Conservation (phyloP, 805 yeast species). For the Pichia californica region DNA sequence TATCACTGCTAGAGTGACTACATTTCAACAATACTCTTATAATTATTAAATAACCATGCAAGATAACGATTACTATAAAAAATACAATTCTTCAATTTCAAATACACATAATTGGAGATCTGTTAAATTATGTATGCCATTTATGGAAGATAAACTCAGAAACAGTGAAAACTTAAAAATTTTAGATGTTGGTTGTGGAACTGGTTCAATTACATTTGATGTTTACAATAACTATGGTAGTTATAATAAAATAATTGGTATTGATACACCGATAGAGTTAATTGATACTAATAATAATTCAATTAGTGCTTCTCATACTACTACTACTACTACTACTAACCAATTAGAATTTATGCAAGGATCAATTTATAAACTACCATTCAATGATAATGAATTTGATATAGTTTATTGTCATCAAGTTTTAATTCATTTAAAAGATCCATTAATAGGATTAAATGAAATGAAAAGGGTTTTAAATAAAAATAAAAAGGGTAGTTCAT, state of each 20-base stretch:
- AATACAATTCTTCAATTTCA: background rate
- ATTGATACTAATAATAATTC: background rate
- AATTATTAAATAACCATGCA: no score
- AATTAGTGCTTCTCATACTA: background rate
- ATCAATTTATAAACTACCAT: slow-evolving; percentile 29
- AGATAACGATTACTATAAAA: slow-evolving; percentile 1
- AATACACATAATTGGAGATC: slow-evolving; percentile 4
- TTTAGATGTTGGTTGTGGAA: slow-evolving; percentile 40
- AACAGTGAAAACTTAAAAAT: slow-evolving; percentile 18
- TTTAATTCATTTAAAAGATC: slow-evolving; percentile 31
- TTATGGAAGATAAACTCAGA: slow-evolving; percentile 25
- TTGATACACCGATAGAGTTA: slow-evolving; percentile 23
- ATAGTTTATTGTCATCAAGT: slow-evolving; percentile 36
- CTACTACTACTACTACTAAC: slow-evolving; percentile 2
- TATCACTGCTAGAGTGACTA: no score
- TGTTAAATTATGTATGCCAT: slow-evolving; percentile 26
- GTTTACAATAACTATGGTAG: slow-evolving; percentile 29
- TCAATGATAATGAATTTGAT: slow-evolving; percentile 33
- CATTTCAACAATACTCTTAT: no score
- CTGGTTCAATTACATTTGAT: slow-evolving; percentile 35
- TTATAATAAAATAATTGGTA: slow-evolving; percentile 29
- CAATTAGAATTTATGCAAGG: slow-evolving; percentile 23
- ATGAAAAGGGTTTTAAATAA: slow-evolving; percentile 34
- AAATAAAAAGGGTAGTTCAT: slow-evolving; percentile 14
- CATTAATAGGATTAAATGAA: slow-evolving; percentile 29